Base-by-base conservation (phyloP, 768 basidiomycete genomes). In the Boletus eberwhitei region DNA sequence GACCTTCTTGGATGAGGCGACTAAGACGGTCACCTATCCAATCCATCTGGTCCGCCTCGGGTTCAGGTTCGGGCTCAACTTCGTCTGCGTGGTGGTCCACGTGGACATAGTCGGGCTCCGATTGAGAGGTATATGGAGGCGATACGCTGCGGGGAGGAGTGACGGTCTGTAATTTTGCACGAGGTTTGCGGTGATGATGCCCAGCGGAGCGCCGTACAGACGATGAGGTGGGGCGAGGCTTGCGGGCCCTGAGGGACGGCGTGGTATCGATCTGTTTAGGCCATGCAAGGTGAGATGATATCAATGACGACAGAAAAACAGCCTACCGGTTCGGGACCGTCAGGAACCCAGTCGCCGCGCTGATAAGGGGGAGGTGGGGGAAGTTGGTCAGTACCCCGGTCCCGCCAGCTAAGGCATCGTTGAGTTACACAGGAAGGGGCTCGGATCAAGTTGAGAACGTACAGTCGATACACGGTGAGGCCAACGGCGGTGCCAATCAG, bases 401-500 rank as follows among this genome's bases (percentile, higher is more conserved):
- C 83, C 73, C 86, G 79, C 90, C 90, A 91, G 69, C 90, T 90
- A 57, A 52, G 26, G 22, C 39, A 21, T 29, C 4, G 14, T 55
- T 55, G 48, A 54, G 40, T 46, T 21, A 51, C 50, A 54, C 26
- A 35, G 21, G 19, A 45, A 45, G 4, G 38, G 35, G 3, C 7
- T 39, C 13, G 31, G 26, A 29, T 48, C 42, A 50, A 38, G 24
- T 26, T 29, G 53, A 47, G 36, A 34, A 80, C 88, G 75, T 68
- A 92, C 90, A 93, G 75, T 71, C 88, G 82, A 74, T 91, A 93
- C 39, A 91, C 88, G 42, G 90, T 90, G 58, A 92, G 78, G 55
- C 90, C 90, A 48, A 93, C 90, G 16, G 91, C 91, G 21, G 88
- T 86, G 54, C 90, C 88, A 56, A 93, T 88, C 54, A 93, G 80